Base-by-base conservation (phyloP, 805 yeast genomes). In the Nakazawaea sp. region DNA sequence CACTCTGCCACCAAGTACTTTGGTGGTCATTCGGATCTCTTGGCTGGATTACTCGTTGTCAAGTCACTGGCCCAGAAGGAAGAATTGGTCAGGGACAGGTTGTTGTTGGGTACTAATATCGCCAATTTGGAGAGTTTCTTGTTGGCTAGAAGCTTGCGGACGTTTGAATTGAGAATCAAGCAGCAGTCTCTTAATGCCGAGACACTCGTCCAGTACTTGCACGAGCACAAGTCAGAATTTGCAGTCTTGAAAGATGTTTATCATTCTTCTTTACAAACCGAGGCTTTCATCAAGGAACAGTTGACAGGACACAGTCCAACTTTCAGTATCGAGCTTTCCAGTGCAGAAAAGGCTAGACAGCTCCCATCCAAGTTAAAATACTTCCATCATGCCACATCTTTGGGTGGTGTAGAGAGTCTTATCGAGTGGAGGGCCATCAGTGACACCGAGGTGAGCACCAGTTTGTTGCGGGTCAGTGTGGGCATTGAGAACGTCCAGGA, bases 1-100 rank as follows among this genome's bases (percentile, higher is more conserved):
- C 96, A 89, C 57, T 86, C 96, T 1, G 96, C 88, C 1, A 89
- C 96, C 1, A 89, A 89, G 55, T 90, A 81, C 60, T 81, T 87
- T 51, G 96, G 95, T 27, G 97, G 97, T n/a, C 96, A 89, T 59
- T 84, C 95, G 5, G 97, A 89, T 56, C 62, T 88, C 30, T 64
- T 89, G 35, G 88, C 95, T 4, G 97, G 97, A 24, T 65, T 81
- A 10, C 59, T 88, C 15, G 75, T 79, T 15, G 78, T 83, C n/a
- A 78, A 80, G 52, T 75, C 75, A 42, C 46, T 51, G 7, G 57
- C 62, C 2, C 66, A 66, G 5, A 70, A 71, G 40, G 47, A 61
- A 17, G 51, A 62, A 30, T 64, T 89, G 43, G 56, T 66, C 4
- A 56, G 53, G 0, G 96, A 89, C 48, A 69, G 97, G 49, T 57